Evolutionary conservation across 2,329 filamentous ascomycete species (phyloP).

Genomic region (Pyrenochaeta sp.): DNA sequence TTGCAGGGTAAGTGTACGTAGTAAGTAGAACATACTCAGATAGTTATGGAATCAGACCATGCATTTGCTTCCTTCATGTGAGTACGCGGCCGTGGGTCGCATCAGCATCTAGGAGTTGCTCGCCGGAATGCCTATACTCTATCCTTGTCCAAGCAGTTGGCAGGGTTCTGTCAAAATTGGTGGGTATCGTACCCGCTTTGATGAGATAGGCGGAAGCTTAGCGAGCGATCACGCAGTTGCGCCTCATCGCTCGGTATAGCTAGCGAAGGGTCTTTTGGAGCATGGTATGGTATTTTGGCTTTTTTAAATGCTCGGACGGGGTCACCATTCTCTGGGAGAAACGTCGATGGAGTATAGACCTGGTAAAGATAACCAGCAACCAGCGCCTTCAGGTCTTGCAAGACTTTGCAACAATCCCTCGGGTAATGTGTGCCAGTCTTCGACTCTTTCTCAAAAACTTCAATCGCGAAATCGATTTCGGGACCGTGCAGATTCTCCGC

Average conservation of each 20-base stretch:
- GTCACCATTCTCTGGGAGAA: constrained; percentile 9
- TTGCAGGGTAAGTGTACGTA: no score
- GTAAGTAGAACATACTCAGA: no score
- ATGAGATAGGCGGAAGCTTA: constrained; percentile 12
- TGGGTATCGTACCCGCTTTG: not conserved
- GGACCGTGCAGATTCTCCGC: constrained; percentile 5
- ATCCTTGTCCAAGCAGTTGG: no score
- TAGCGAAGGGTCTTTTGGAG: not conserved
- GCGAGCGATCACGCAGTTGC: constrained; percentile 19
- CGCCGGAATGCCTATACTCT: no score
- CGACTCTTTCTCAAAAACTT: constrained; percentile 30
- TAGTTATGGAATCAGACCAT: no score
- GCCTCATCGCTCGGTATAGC: constrained; percentile 22
- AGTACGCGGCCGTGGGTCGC: no score
- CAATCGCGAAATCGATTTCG: constrained; percentile 31
- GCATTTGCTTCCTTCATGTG: no score
- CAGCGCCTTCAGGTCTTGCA: constrained; percentile 31
- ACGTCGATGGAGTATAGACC: no score
- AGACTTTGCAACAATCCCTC: constrained; percentile 29
- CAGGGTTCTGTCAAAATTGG: no score
- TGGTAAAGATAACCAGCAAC: no score
- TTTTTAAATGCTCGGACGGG: no score
- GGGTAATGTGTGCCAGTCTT: constrained; percentile 33
- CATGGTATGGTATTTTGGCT: constrained; percentile 1
- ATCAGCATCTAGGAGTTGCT: no score